Evolutionary conservation across 2,329 filamentous ascomycete genomes (phyloP).

Genomic region (Cladosporium sp.): DNA sequence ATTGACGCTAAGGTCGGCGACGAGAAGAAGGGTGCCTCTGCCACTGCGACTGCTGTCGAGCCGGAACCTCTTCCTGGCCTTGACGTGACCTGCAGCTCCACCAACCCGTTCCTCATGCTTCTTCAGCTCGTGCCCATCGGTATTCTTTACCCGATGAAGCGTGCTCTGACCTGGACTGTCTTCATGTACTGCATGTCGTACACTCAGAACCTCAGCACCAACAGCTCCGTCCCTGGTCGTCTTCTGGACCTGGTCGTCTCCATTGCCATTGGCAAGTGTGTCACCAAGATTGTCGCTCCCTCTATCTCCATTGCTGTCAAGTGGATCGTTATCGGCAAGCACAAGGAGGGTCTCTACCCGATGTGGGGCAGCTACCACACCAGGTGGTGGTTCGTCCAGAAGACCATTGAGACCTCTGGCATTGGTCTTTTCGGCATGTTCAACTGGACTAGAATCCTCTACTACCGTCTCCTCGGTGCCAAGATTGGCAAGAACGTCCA

Average conservation of each 20-base stretch:
- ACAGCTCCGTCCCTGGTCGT: slow-evolving; percentile 37
- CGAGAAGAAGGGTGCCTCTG: neutral
- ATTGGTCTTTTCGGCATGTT: slow-evolving; percentile 40
- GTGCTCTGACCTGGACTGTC: slow-evolving; percentile 47
- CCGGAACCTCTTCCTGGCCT: slow-evolving; percentile 30
- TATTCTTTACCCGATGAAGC: slow-evolving; percentile 46
- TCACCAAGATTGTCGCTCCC: slow-evolving; percentile 38
- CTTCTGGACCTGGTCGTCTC: slow-evolving; percentile 44
- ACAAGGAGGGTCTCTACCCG: slow-evolving; percentile 49
- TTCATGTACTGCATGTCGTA: slow-evolving; percentile 45
- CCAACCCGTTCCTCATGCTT: slow-evolving; percentile 43
- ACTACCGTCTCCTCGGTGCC: slow-evolving; percentile 48
- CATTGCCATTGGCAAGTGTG: slow-evolving; percentile 38
- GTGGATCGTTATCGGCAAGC: slow-evolving; percentile 50
- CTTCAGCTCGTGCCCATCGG: slow-evolving; percentile 47
- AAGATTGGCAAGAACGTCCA: slow-evolving; percentile 48
- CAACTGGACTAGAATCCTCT: slow-evolving; percentile 38
- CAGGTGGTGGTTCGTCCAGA: slow-evolving; percentile 54
- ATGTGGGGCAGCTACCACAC: slow-evolving; percentile 57
- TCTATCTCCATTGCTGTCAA: slow-evolving; percentile 46
- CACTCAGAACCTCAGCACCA: slow-evolving; percentile 37
- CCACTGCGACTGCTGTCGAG: neutral
- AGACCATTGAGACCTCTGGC: slow-evolving; percentile 46
- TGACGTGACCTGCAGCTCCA: slow-evolving; percentile 43
- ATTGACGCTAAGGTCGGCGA: slow-evolving; percentile 11